These are phyloP conservation scores for Pleurotus platypus DNA, from an alignment of 768 basidiomycete genomes.

Conservation along the genomic window DNA sequence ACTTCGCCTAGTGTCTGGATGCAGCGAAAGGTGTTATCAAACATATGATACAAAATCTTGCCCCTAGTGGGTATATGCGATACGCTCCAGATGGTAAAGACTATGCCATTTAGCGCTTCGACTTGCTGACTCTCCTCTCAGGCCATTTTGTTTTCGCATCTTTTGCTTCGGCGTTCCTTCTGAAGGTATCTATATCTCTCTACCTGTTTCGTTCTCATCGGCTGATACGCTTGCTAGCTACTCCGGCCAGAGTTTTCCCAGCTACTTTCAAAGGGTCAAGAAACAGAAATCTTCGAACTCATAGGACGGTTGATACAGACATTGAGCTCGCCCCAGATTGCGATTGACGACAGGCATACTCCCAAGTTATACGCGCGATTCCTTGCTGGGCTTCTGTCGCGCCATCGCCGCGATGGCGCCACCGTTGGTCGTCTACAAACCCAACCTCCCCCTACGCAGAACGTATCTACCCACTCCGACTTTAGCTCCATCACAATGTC, in stretches of 20 bases:
- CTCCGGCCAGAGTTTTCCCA: constrained; percentile 72
- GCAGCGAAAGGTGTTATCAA: constrained; percentile 66
- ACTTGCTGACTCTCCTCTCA: constrained; percentile 15
- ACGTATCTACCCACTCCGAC: constrained; percentile 4
- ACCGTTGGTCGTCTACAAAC: constrained; percentile 53
- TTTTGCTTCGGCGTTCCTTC: constrained; percentile 79
- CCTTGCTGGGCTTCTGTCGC: constrained; percentile 65
- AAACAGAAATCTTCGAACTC: constrained; percentile 67
- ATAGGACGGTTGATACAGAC: constrained; percentile 73
- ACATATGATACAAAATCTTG: constrained; percentile 60
- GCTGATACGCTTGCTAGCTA: constrained; percentile 35
- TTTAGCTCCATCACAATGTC: constrained; percentile 9
- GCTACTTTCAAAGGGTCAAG: constrained; percentile 57
- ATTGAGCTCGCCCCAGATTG: constrained; percentile 65
- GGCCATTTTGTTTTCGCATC: constrained; percentile 77
- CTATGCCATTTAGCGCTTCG: neutral
- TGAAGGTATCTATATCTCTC: constrained; percentile 49
- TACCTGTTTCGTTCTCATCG: neutral
- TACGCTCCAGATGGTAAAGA: constrained; percentile 71
- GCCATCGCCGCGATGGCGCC: constrained; percentile 67
- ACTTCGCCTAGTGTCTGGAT: constrained; percentile 53
- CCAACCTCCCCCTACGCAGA: constrained; percentile 38
- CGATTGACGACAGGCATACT: constrained; percentile 80
- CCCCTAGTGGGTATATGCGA: constrained; percentile 72
- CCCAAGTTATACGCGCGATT: constrained; percentile 80